Evolutionary conservation across 2,329 filamentous ascomycete genomes (phyloP), one percentile per base, ranked within the genome.

Genomic region (Sordariomycetes sp.): DNA sequence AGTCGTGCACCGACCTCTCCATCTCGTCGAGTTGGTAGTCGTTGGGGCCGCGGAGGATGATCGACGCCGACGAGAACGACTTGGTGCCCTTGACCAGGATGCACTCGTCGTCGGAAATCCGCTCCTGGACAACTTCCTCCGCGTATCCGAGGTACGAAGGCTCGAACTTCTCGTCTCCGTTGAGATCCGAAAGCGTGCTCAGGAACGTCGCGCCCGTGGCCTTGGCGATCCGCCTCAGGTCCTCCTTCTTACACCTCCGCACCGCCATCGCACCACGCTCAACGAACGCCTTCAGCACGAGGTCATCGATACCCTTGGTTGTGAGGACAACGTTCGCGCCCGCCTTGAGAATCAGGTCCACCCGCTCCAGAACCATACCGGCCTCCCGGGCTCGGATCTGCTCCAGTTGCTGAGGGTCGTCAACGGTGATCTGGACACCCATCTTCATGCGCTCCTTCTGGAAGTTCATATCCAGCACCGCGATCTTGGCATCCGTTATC

Each of bases 381-480:
- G 92, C 84, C 73, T 99, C 94, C 58, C 94, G 85, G 67, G 94
- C 86, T 61, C 94, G 86, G 67, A 99, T 99, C 80, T 97, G 92
- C 79, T 99, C 94, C 55, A 99, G 81, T 74, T 99, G 94, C 71
- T 95, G 87, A 54, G 94, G 94, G 71, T 99, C 94, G 66, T 99
- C 94, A 64, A 99, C 89, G 14, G 94, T 97, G 68, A 99, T 96
- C 74, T 99, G 93, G 61, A 99, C 94, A 64, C 94, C 94, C 60
- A 99, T 79, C 82, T 99, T 97, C 94, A 99, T 97, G 65, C 93
- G 84, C 79, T 97, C 93, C 79, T 99, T 99, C 70, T 97, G 93
- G 67, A 99, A 74, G 75, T 99, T 99, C 84, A 99, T 97, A 71
- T 99, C 94, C 61, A 99, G 76, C 67, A 93, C 87, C 55, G 94